Evolutionary conservation across 257 asterid genomes (phyloP), one percentile per base, ranked within the genome.

Genomic region (Scutellaria minor): DNA sequence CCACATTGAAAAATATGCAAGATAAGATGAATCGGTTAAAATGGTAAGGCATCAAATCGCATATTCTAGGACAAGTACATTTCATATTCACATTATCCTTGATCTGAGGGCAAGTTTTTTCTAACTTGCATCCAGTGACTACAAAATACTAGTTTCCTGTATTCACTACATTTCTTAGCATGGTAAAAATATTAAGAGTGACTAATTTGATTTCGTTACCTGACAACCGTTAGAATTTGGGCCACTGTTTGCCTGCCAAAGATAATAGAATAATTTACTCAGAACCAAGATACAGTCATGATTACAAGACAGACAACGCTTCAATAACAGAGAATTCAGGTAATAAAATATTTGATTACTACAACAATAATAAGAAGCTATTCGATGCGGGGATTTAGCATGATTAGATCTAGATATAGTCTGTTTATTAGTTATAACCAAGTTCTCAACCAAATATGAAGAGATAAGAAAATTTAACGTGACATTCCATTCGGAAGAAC

Each of bases 241-340:
- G 60, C 96, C 98, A 58, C 96, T 93, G 73, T 93, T 93, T 78
- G 98, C 98, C 98, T 93, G 97, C 79, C 75, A 79, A 75, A 80
- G 74, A 42, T 48, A 74, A 52, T 42, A 44, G 42, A 61, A 50
- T 22, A 45, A 40, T 46, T 22, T 51, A 50, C 55, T 77, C 57
- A 53, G 63, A 40, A 27, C 14, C 50, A 39, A 73, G 73, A 39
- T 37, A 11, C 58, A 22, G 64, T 44, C 18, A 50, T 47, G 52
- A 39, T n/a, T 13, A 42, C 54, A 45, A 18, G 20, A n/a, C 70
- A 58, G 37, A 37, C 9, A 20, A 18, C 51, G 46, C 54, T 42
- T 68, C 50, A 24, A 44, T 39, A 14, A 62, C 47, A 62, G 9
- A 12, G 51, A 66, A 18, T 11, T 53, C 60, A 63, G 57, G 71